Evolutionary conservation across 352 stramenopile genomes (phyloP), one percentile per base, ranked within the genome.

Genomic region (Globisporangium iwayamae): DNA sequence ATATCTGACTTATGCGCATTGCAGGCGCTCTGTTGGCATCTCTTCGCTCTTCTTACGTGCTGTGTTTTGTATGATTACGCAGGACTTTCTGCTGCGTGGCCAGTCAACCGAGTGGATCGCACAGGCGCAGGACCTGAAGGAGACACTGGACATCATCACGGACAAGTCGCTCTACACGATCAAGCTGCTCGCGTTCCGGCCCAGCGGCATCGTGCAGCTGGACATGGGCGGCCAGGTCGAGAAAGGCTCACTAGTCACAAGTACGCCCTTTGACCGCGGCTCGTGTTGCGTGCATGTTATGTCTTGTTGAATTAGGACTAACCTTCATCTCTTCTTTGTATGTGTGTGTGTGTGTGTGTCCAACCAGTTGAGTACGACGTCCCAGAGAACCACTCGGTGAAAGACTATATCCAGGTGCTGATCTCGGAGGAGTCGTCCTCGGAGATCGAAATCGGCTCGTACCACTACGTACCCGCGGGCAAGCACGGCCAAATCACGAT

Each of bases 381-480:
- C 0, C 87, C 87, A 11, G 87, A 88, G 62, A 89, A 75, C 14
- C 87, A 96, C 75, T 96, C 85, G 6, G 60, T 75, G 25, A 94
- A 91, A 61, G 87, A 96, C 63, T 96, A 96, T 65, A 89, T 96
- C 48, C 87, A 96, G 56, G 73, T 96, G 41, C 68, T 95, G 6
- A 86, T 90, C 39, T 92, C 84, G 2, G 67, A 87, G 46, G 81
- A 91, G 74, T 75, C 86, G 45, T 89, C 83, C 20, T 60, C 72
- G 2, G 84, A 93, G 51, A 79, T 95, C 34, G 71, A 93, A 60
- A 92, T 74, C n/a, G 83, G 84, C 0, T 87, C 84, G 14, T 89
- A 91, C 63, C 83, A 95, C 55, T 83, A 85, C 41, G 83, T 95
- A 0, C 86, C 84, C 4, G 57, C 67, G 1, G 84, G 83, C 11